Conservation (phyloP, 495 filamentous ascomycete genomes). For the Neurospora sp. region DNA sequence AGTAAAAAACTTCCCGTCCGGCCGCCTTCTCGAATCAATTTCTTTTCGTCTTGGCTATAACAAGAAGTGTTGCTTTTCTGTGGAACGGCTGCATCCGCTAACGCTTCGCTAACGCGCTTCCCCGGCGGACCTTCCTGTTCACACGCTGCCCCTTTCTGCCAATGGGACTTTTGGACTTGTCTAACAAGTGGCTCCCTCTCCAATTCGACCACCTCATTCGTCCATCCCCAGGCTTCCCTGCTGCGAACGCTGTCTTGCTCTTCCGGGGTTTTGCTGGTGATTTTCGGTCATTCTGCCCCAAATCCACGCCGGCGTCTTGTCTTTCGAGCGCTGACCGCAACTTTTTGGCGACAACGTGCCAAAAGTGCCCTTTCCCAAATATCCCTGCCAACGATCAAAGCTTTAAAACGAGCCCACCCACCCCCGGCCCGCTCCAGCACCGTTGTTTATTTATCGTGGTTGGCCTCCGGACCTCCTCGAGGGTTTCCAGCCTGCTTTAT, state of each 20-base stretch:
- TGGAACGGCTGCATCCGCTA: not conserved
- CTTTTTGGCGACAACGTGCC: not conserved
- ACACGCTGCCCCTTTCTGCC: not conserved
- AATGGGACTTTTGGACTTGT: not conserved
- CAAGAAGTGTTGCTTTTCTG: not conserved
- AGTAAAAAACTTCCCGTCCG: not conserved
- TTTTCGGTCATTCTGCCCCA: not conserved
- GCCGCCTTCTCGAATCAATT: not conserved
- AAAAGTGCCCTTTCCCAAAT: not conserved
- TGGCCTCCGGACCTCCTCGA: not conserved
- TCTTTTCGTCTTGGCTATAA: not conserved
- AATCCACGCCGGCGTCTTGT: not conserved
- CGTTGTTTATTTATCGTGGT: conserved; percentile 3
- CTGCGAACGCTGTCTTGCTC: not conserved
- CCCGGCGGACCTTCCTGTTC: not conserved
- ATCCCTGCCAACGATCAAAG: not conserved
- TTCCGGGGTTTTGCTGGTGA: not conserved
- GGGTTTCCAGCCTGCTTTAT: conserved; percentile 10
- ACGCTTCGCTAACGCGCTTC: not conserved
- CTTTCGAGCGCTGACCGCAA: not conserved
- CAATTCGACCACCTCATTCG: not conserved
- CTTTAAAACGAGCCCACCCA: not conserved
- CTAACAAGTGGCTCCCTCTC: not conserved
- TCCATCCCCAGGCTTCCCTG: not conserved
- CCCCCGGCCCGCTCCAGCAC: not conserved